Evolutionary conservation across 495 filamentous ascomycete species (phyloP), one percentile per base, ranked within the genome.

Genomic region (Aspergillus egyptiacus): DNA sequence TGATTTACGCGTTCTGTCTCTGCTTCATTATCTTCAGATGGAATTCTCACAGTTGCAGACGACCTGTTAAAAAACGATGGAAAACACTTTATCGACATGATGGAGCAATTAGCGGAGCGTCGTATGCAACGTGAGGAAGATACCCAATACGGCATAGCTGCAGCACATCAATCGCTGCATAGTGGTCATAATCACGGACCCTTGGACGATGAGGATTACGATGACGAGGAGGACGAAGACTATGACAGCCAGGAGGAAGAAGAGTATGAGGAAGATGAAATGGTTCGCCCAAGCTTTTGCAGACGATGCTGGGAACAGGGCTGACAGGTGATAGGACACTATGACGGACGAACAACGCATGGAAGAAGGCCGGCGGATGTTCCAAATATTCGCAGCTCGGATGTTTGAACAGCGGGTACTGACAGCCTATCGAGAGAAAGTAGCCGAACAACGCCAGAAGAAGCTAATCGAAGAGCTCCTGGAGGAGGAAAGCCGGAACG

Each of bases 11-110:
- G 30, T 14, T 49, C 33, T 35, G 35, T 51, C 43, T 48, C 27
- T 36, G 46, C 42, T 48, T 52, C 24, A 23, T 48, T 49, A 25
- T 53, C 51, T 60, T 50, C 73, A 96, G 91, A 93, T 71, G 94
- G 94, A 53, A 96, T 97, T 61, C 83, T 99, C 60, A 99, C 93
- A 46, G 94, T 99, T 56, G 93, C 93, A 61, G 93, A 99, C 71
- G 93, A 99, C 69, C 76, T 99, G 41, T 77, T 99, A 25, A 96
- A 97, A 67, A 99, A 99, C 65, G 93, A 99, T 64, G 93, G 93
- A 62, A 95, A 95, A 67, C 95, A 96, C 62, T 99, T 99, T 74
- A 99, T 99, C 67, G 93, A 99, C 67, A 97, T 99, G 93, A 99
- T 99, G 94, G 93, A 99, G 64, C 91, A 96, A 65, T 79, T 99